phyloP scores from a whole-genome alignment of 768 basidiomycete species.

The Albatrellus ellisii region DNA sequence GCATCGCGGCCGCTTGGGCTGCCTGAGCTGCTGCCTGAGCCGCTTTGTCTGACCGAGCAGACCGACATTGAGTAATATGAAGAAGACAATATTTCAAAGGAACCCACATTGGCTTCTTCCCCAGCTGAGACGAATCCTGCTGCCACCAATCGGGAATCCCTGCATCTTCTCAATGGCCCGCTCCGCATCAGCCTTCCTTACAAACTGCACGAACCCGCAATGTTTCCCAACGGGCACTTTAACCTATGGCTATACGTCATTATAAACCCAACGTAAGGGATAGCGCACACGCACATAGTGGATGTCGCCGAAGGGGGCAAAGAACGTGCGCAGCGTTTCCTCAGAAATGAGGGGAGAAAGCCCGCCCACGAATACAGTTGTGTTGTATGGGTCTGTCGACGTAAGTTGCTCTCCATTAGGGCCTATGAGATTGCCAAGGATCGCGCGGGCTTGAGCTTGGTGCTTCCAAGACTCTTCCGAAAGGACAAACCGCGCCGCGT shows the following conservation, averaged over 20 bases:
- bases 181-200: conserved; percentile 84
- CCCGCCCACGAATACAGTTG: conserved; percentile 91
- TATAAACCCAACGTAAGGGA: conserved; percentile 9
- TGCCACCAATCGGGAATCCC: conserved; percentile 89
- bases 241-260: conserved; percentile 35
- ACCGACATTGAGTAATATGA: background rate
- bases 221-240: conserved; percentile 96
- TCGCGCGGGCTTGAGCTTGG: conserved; percentile 71
- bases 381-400: conserved; percentile 90
- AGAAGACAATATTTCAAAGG: background rate
- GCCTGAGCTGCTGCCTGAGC: conserved; percentile 78
- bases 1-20: conserved; percentile 57
- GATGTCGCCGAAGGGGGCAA: conserved; percentile 86
- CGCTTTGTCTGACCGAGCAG: conserved; percentile 54
- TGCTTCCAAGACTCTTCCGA: conserved; percentile 78
- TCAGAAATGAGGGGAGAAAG: conserved; percentile 81
- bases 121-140: conserved; percentile 85
- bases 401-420: conserved; percentile 80
- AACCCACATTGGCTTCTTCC: conserved; percentile 81
- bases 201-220: conserved; percentile 93
- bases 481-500: conserved; percentile 33
- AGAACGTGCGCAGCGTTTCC: conserved; percentile 84
- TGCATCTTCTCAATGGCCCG: conserved; percentile 94
- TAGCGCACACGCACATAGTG: conserved; percentile 54
- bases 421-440: conserved; percentile 72